Evolutionary conservation across 352 stramenopile genomes (phyloP).

Genomic region (Globisporangium acanthophoron): DNA sequence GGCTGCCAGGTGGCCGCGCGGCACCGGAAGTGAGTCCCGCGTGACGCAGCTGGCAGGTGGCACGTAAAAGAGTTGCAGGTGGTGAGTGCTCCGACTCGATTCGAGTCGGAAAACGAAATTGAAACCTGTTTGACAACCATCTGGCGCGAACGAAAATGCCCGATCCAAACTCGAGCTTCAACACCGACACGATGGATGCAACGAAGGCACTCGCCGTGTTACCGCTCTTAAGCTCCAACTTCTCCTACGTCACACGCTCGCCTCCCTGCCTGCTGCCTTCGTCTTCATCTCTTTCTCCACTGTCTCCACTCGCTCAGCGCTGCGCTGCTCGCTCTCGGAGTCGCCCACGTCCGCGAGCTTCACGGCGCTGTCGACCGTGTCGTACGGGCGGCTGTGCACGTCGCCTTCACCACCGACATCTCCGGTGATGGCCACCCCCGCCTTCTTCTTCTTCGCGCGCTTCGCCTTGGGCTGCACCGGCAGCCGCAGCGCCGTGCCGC

Average conservation of each 20-base stretch:
- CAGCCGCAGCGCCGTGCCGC: slow-evolving; percentile 30
- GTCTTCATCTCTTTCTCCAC: neutral
- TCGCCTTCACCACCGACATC: neutral
- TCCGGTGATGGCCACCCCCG: neutral
- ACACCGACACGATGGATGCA: no score
- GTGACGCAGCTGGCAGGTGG: neutral
- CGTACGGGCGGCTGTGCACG: slow-evolving; percentile 1
- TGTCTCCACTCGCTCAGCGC: neutral
- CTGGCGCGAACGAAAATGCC: neutral
- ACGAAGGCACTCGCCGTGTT: neutral
- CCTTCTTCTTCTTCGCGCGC: slow-evolving; percentile 20
- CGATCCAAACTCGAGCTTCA: no score
- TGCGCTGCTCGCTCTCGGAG: neutral
- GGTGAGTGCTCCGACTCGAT: neutral
- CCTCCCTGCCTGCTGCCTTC: neutral
- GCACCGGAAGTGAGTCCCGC: neutral
- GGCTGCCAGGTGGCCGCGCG: neutral
- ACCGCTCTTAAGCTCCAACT: neutral
- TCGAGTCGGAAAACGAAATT: neutral
- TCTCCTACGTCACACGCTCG: neutral
- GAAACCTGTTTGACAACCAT: neutral
- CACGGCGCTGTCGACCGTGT: neutral
- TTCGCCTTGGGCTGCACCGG: slow-evolving; percentile 19
- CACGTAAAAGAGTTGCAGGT: neutral
- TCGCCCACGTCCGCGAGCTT: neutral